These are phyloP conservation scores for Thermomucor indicae-seudaticae DNA, from an alignment of 371 early-diverging fungal genomes.

Conservation along the genomic window DNA sequence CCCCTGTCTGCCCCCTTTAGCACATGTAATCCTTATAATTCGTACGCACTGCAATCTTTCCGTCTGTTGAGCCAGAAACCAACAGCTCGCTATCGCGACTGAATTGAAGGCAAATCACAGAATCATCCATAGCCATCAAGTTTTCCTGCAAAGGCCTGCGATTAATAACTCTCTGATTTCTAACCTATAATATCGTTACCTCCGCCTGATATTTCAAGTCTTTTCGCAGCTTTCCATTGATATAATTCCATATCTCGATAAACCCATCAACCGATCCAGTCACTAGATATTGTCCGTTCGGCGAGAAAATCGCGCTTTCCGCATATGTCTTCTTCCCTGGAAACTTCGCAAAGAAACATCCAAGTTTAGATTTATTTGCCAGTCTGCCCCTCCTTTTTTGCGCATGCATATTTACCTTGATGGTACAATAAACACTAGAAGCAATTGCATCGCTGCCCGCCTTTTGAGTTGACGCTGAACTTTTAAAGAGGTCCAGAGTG, in stretches of 20 bases:
- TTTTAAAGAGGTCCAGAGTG: conserved; percentile 74
- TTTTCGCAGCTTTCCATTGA: conserved; percentile 83
- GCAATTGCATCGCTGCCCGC: conserved; percentile 71
- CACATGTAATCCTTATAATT: too few species aligned
- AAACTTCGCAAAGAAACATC: conserved; percentile 59
- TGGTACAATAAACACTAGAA: conserved; percentile 55
- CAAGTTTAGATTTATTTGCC: not conserved
- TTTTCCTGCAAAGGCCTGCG: conserved; percentile 53
- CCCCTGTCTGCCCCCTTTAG: too few species aligned
- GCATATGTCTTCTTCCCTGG: conserved; percentile 81
- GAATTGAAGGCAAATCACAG: conserved; percentile 75
- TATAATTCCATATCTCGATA: conserved; percentile 90
- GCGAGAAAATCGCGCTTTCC: conserved; percentile 73
- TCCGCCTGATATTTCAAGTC: conserved; percentile 89
- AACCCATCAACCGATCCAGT: conserved; percentile 93
- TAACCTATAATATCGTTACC: conserved; percentile 27
- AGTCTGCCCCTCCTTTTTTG: not conserved
- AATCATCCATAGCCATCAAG: conserved; percentile 87
- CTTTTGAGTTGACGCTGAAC: conserved; percentile 51
- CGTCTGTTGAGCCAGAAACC: conserved; percentile 85
- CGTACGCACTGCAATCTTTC: conserved; percentile 73
- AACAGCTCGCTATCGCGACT: conserved; percentile 72
- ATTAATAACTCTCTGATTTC: not conserved
- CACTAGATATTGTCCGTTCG: conserved; percentile 76
- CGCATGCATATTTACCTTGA: conserved; percentile 67